Conservation (phyloP, 73 alveolate genomes). For the Paramecium octaurelia region DNA sequence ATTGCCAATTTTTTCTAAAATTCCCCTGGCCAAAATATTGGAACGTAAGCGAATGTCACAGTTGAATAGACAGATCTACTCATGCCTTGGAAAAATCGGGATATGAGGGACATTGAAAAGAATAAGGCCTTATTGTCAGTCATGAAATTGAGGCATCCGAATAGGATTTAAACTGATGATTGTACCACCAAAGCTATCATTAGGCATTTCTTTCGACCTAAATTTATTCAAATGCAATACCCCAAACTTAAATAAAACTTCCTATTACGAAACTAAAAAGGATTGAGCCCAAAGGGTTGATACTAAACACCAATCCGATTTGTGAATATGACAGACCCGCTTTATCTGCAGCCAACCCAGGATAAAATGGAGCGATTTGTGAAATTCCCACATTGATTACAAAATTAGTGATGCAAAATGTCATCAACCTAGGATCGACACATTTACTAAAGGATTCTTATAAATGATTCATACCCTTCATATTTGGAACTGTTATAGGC, state of each 20-base stretch:
- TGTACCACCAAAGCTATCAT: not conserved
- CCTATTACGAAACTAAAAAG: conserved; percentile 24
- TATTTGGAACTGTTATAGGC: not conserved
- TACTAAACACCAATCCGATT: conserved; percentile 42
- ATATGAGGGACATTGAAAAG: not conserved
- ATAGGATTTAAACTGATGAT: not conserved
- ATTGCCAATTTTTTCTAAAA: conserved; percentile 24
- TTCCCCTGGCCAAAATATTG: conserved; percentile 48
- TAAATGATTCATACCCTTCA: conserved; percentile 8
- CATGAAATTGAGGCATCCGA: conserved; percentile 51
- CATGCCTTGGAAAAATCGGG: conserved; percentile 40
- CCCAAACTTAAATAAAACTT: conserved; percentile 24
- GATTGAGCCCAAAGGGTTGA: conserved; percentile 44
- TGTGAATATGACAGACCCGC: conserved; percentile 23
- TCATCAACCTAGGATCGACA: conserved; percentile 23
- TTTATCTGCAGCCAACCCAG: not conserved
- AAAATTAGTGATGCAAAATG: conserved; percentile 43
- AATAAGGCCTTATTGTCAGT: conserved; percentile 32
- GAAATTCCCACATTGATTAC: conserved; percentile 37
- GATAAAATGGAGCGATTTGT: conserved; percentile 43
- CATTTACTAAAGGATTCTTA: not conserved
- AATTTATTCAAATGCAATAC: not conserved
- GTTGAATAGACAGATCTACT: conserved; percentile 43
- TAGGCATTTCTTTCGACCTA: conserved; percentile 31
- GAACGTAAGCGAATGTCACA: conserved; percentile 42